These are phyloP conservation scores for Globisporangium irregulare DNA, from an alignment of 352 stramenopile species.

Conservation along the genomic window DNA sequence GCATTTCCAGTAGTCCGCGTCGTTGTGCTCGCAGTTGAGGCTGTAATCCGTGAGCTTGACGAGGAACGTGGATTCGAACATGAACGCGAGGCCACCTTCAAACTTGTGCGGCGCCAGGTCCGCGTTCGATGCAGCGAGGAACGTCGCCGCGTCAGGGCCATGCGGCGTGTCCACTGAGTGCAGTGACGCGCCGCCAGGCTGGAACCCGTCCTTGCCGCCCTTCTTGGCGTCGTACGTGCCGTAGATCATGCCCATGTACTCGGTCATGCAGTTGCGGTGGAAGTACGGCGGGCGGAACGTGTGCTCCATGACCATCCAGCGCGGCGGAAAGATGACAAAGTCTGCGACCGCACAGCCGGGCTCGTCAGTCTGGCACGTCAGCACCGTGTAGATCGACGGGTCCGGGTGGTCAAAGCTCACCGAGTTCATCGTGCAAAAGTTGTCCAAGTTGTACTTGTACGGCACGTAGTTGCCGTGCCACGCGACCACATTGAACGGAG, in stretches of 20 bases:
- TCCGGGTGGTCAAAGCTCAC: constrained; percentile 97
- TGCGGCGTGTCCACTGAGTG: constrained; percentile 90
- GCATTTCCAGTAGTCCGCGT: constrained; percentile 91
- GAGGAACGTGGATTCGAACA: constrained; percentile 96
- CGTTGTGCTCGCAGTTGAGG: constrained; percentile 83
- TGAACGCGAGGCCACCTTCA: constrained; percentile 93
- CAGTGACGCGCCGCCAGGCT: constrained; percentile 90
- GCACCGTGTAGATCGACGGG: constrained; percentile 96
- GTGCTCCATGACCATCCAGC: constrained; percentile 92
- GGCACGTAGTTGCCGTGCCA: constrained; percentile 98
- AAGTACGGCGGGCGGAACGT: constrained; percentile 94
- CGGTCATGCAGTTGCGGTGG: constrained; percentile 96
- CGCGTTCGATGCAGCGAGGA: constrained; percentile 84
- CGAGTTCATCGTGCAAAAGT: constrained; percentile 95
- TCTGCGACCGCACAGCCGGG: constrained; percentile 93
- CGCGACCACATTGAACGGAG: constrained; percentile 97
- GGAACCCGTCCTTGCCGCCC: constrained; percentile 82
- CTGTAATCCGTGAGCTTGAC: constrained; percentile 89
- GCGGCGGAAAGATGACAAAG: constrained; percentile 97
- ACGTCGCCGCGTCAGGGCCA: constrained; percentile 92
- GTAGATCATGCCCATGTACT: constrained; percentile 98
- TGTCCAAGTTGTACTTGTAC: constrained; percentile 96
- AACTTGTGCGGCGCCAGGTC: constrained; percentile 89
- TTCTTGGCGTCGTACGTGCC: constrained; percentile 96
- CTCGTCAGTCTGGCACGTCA: constrained; percentile 94